Base-by-base conservation (phyloP, 345 rosid species). In the Brassica nigra region DNA sequence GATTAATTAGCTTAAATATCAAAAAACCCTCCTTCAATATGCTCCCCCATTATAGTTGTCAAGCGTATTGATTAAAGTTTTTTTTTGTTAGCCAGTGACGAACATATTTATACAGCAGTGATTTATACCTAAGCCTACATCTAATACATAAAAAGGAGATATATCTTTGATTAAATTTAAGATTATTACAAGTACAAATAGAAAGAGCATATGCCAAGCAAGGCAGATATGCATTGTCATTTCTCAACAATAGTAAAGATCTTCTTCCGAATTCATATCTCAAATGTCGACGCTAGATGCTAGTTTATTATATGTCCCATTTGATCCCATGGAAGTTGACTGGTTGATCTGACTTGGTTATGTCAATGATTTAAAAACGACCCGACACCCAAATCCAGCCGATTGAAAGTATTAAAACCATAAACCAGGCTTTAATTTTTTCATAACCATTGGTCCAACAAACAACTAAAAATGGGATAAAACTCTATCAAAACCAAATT, bases 321-420 rank as follows among this genome's bases (percentile, higher is more conserved):
- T 54, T 54, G 59, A 58, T 75, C 65, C 66, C 14, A 52, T 52
- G 16, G 28, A 66, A 61, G 57, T 55, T 66, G 78, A 55, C 57
- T 2, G 29, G 78, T 65, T 75, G 78, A 75, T 65, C 78, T 75
- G 71, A 75, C 52, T 20, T 74, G 9, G 36, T 23, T 64, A 8
- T 49, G 34, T 31, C 54, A 75, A 3, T 23, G 71, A 52, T 75
- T n/a, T 64, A 3, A 34, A 8, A 65, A 16, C 14, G 68, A 8
- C 2, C 39, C 68, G 34, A 34, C 49, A 65, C 7, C 47, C 28
- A 34, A 8, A 34, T 34, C 47, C n/a, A 65, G 47, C 49, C 8
- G 47, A 34, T 0, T 65, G 6, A 65, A 65, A 65, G 4, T 33
- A 3, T 30, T 30, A 7, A 28, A 62, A 62, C 23, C 20, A 31